Evolutionary conservation across 176 grass and related monocot genomes (phyloP), one percentile per base, ranked within the genome.

Genomic region (Oryza coarctata): DNA sequence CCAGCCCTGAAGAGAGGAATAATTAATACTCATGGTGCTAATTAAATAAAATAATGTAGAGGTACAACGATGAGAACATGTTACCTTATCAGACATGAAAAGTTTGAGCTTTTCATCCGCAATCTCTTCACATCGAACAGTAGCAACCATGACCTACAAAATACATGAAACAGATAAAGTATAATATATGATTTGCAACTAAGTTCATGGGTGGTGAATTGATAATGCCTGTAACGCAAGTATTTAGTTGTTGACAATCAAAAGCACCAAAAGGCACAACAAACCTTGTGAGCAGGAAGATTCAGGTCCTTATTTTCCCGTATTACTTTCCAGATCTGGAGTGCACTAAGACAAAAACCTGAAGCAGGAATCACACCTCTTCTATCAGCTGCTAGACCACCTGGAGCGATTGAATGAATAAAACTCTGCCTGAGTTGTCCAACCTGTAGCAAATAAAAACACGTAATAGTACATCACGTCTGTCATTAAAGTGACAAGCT

Each of bases 231-330:
- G 20, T 4, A 70, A 84, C 63, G 29, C 55, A 73, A 89, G 27
- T 44, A 30, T 52, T 86, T 47, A 36, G 9, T 17, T 64, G 32
- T 78, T 33, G 9, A 66, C 78, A 18, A 84, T 36, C 25, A 28
- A 68, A 78, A 43, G 50, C 13, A 49, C 39, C 41, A 57, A 70
- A 81, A 71, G 68, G 26, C 15, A 64, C 35, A 87, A 65, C 18
- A 80, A 47, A 94, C 95, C 92, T 98, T 91, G 87, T 98, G 90
- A 87, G 95, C 88, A 45, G 95, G 95, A 82, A 98, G 92, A 76
- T 95, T 86, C 28, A 98, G 95, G 68, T 95, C 95, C 86, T 98
- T 98, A 91, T 98, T 95, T 91, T 95, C 92, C 44, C 85, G 82
- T 80, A 93, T 91, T 43, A 95, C 84, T 90, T 91, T 93, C 95